Conservation (phyloP, 2,329 filamentous ascomycete species). For the Scorias spongiosa region DNA sequence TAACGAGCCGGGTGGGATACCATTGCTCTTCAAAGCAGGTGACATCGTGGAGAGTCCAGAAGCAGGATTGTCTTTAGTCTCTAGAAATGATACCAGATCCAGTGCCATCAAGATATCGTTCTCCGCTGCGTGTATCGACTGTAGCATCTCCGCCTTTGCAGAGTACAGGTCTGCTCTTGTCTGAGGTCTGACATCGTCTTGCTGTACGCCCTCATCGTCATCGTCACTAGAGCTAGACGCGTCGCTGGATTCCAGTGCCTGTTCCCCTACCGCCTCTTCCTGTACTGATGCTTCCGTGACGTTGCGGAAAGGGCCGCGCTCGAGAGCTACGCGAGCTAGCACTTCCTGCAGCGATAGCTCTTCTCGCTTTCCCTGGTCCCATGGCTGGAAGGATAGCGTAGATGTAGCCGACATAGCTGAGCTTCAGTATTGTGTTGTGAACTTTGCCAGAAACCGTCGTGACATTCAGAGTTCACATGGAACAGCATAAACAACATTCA, state of each 20-base stretch:
- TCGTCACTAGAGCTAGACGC: slow-evolving; percentile 25
- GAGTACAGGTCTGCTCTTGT: slow-evolving; percentile 24
- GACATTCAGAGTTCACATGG: too few relatives aligned
- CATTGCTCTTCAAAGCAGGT: slow-evolving; percentile 48
- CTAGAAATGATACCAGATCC: slow-evolving; percentile 66
- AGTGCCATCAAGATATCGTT: slow-evolving; percentile 54
- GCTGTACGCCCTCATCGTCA: slow-evolving; percentile 28
- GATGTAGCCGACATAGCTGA: slow-evolving; percentile 1
- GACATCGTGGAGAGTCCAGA: slow-evolving; percentile 53
- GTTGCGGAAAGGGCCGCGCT: slow-evolving; percentile 68
- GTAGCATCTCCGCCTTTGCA: slow-evolving; percentile 26
- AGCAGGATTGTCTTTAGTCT: slow-evolving; percentile 60
- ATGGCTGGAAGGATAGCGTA: slow-evolving; percentile 47
- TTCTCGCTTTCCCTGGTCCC: slow-evolving; percentile 40
- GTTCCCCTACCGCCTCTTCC: slow-evolving; percentile 46
- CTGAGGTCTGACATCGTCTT: slow-evolving; percentile 16
- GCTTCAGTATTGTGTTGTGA: too few relatives aligned
- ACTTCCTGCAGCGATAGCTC: slow-evolving; percentile 53
- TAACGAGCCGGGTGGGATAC: slow-evolving; percentile 57
- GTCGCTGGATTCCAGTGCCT: slow-evolving; percentile 23
- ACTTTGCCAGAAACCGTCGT: too few relatives aligned
- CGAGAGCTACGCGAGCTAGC: slow-evolving; percentile 61
- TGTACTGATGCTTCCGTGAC: slow-evolving; percentile 60
- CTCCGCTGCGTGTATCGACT: slow-evolving; percentile 18
- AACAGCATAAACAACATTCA: too few relatives aligned